Evolutionary conservation across 805 yeast species (phyloP).

Genomic region (Starmera dryadoides): DNA sequence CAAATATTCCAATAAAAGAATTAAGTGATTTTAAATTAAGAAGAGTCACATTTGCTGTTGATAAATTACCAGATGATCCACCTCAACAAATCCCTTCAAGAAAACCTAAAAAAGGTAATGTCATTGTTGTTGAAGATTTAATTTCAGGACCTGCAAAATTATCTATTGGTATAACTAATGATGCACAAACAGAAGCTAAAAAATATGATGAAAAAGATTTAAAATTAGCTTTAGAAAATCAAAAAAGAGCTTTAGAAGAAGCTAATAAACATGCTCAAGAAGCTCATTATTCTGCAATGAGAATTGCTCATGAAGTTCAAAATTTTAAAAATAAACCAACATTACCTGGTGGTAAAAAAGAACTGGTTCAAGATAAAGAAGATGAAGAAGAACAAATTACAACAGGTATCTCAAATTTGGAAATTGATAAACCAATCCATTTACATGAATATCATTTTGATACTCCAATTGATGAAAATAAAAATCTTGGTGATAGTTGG

Average conservation of each 20-base stretch:
- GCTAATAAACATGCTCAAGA: slow-evolving; percentile 69
- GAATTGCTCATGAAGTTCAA: slow-evolving; percentile 61
- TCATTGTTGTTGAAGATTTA: slow-evolving; percentile 62
- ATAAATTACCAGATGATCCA: slow-evolving; percentile 70
- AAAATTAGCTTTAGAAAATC: slow-evolving; percentile 51
- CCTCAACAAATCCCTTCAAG: slow-evolving; percentile 93
- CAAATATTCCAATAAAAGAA: slow-evolving; percentile 24
- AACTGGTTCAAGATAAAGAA: slow-evolving; percentile 14
- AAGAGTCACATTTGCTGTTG: slow-evolving; percentile 73
- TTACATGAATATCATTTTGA: slow-evolving; percentile 49
- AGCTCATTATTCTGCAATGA: slow-evolving; percentile 64
- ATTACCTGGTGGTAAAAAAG: slow-evolving; percentile 2
- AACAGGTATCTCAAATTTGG: slow-evolving; percentile 25
- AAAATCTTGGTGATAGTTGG: slow-evolving; percentile 2
- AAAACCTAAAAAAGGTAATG: slow-evolving; percentile 75
- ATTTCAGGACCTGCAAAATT: slow-evolving; percentile 54
- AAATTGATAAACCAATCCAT: slow-evolving; percentile 70
- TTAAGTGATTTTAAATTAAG: slow-evolving; percentile 32
- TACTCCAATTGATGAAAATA: slow-evolving; percentile 15
- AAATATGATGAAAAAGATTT: slow-evolving; percentile 33
- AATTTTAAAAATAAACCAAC: slow-evolving; percentile 27
- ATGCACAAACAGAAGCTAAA: slow-evolving; percentile 20
- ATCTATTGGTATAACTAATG: slow-evolving; percentile 60
- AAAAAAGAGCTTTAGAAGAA: slow-evolving; percentile 45
- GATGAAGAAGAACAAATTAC: slow-evolving; percentile 15